Conservation (phyloP, 352 stramenopile genomes). For the Saprolegnia diclina region DNA sequence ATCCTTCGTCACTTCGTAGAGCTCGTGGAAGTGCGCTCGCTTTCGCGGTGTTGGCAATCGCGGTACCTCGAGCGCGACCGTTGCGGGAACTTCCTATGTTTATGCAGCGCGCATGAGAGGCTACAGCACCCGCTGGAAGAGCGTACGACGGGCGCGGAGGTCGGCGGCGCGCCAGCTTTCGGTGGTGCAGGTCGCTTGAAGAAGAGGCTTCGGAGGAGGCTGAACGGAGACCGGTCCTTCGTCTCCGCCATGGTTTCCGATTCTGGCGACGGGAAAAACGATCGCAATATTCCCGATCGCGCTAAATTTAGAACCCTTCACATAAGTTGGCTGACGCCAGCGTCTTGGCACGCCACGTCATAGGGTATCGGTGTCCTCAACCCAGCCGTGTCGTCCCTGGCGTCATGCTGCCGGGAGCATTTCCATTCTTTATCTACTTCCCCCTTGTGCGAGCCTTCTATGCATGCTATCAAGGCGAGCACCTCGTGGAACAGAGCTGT, state of each 20-base stretch:
- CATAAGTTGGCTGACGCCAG: neutral
- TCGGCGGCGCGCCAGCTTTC: too few relatives aligned
- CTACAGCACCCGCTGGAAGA: too few relatives aligned
- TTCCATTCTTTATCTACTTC: too few relatives aligned
- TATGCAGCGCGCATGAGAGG: too few relatives aligned
- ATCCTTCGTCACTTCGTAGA: slow-evolving; percentile 72
- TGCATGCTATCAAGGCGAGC: too few relatives aligned
- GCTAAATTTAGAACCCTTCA: neutral
- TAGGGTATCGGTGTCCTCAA: neutral
- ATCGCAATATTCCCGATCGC: neutral
- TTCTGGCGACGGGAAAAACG: neutral
- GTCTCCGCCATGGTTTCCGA: neutral
- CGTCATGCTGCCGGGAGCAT: too few relatives aligned
- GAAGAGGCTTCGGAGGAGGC: neutral
- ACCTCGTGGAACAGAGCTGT: too few relatives aligned
- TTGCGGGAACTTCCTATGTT: neutral
- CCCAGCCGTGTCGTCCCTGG: too few relatives aligned
- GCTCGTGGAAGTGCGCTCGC: slow-evolving; percentile 53
- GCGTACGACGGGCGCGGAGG: too few relatives aligned
- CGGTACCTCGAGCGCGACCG: neutral
- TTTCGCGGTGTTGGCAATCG: neutral
- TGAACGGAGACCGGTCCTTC: neutral
- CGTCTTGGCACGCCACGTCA: neutral
- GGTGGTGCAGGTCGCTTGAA: too few relatives aligned
- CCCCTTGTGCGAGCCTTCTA: too few relatives aligned